Evolutionary conservation across 495 filamentous ascomycete species (phyloP), one percentile per base, ranked within the genome.

Genomic region (Filosporella fistucella): DNA sequence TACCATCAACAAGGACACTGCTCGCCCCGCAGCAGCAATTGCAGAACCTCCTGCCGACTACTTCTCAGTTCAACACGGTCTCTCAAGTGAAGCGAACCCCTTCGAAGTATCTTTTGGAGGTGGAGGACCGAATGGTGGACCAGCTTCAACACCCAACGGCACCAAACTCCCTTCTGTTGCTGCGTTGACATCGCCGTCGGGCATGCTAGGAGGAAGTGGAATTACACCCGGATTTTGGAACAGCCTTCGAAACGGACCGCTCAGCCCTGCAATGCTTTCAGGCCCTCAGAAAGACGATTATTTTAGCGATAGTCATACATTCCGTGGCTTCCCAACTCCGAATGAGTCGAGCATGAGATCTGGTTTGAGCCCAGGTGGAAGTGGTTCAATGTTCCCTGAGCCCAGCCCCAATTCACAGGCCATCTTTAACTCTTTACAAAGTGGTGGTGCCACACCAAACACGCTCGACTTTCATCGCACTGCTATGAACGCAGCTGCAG

Each of bases 191-290:
- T 97, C 94, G 11, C 94, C 93, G 36, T 89, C 91, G 24, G 81
- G 84, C 4, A 63, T 14, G 13, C 11, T 89, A 13, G 64, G 89
- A 23, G 86, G 86, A 42, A 85, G 88, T 38, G 76, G 79, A 58
- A 73, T 72, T 24, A 81, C 78, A 22, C 75, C 77, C 60, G 88
- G 86, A 58, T 80, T 81, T 68, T 97, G 93, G 91, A 76, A 75
- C 55, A 84, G 90, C 59, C 72, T 98, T 54, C 82, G 93, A 42
- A 89, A 90, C 40, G 93, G 93, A 52, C 93, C 94, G 20, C 65
- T 98, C 58, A 97, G 93, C 64, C 93, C 93, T 68, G 93, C 93
- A 46, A 98, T 98, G 93, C 82, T 98, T 17, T 85, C 90, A 37
- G 93, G 90, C 26, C 93, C 87, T 16, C 35, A 45, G 25, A 78